Percentiles rank a stretch among this genome's conserved stretches.
Evolutionary conservation across 805 yeast genomes (phyloP).

Genomic region (Pachysolen tannophilus): DNA sequence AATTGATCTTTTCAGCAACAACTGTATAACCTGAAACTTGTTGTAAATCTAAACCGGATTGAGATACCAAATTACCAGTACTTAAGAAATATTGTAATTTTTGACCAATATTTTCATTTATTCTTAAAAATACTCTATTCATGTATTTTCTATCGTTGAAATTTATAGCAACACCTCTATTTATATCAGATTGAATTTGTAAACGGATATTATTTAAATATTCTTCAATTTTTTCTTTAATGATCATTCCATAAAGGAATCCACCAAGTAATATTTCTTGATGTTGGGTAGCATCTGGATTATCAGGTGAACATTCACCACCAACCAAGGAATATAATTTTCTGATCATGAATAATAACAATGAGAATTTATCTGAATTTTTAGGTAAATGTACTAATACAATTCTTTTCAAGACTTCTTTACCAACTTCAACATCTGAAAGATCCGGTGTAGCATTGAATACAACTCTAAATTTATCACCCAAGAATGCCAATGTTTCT

Average conservation of each 20-base stretch:
- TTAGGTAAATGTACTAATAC: conserved; percentile 81
- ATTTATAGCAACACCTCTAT: conserved; percentile 73
- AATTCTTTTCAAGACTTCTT: conserved; percentile 71
- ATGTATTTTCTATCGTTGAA: conserved; percentile 81
- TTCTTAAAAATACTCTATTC: conserved; percentile 65
- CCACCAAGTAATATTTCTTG: conserved; percentile 96
- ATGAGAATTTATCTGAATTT: conserved; percentile 73
- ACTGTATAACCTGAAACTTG: conserved; percentile 98
- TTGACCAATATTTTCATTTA: conserved; percentile 90
- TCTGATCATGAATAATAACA: conserved; percentile 90
- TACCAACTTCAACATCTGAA: conserved; percentile 86
- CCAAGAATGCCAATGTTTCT: conserved; percentile 89
- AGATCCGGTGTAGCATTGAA: conserved; percentile 84
- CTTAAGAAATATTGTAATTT: conserved; percentile 91
- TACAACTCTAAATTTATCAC: conserved; percentile 92
- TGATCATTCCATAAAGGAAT: conserved; percentile 90
- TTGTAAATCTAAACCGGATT: conserved; percentile 94
- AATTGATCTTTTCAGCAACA: conserved; percentile 96
- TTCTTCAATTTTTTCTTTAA: conserved; percentile 95
- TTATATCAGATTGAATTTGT: conserved; percentile 73
- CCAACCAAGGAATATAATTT: conserved; percentile 92
- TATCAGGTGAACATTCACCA: conserved; percentile 94
- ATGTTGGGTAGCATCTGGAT: conserved; percentile 99
- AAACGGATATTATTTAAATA: conserved; percentile 64
- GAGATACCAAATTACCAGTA: conserved; percentile 95